Evolutionary conservation across 768 basidiomycete species (phyloP).

Genomic region (Russula lepida): DNA sequence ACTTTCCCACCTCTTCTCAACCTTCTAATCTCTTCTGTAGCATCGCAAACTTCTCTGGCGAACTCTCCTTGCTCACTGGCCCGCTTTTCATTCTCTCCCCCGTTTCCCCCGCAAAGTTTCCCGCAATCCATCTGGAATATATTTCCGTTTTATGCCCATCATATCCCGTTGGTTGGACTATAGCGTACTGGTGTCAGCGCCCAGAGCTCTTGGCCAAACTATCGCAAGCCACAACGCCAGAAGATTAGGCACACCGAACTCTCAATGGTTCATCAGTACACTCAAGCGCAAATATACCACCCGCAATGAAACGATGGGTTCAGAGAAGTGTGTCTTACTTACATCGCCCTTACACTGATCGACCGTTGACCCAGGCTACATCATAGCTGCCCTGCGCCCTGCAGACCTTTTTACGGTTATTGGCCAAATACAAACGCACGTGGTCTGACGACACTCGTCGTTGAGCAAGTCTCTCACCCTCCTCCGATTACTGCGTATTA

Average conservation of each 20-base stretch:
- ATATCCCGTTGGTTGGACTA: conserved; percentile 1
- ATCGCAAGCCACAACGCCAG: conserved; percentile 61
- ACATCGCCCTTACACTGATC: neutral
- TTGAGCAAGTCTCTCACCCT: conserved; percentile 97
- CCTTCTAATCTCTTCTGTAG: conserved; percentile 30
- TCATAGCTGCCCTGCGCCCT: neutral
- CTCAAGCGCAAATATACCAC: conserved; percentile 94
- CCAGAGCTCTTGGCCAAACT: conserved; percentile 86
- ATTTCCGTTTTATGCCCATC: neutral
- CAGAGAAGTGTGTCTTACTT: conserved; percentile 67
- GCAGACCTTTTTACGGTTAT: conserved; percentile 74
- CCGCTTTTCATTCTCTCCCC: conserved; percentile 91
- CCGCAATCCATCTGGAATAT: conserved; percentile 25
- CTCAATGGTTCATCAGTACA: conserved; percentile 94
- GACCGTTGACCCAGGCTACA: neutral
- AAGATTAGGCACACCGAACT: conserved; percentile 72
- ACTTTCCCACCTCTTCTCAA: neutral
- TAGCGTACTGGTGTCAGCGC: conserved; percentile 96
- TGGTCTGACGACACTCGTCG: conserved; percentile 75
- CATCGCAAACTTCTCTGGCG: conserved; percentile 81
- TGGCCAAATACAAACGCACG: conserved; percentile 71
- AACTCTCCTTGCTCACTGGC: conserved; percentile 76
- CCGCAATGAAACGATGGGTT: conserved; percentile 90
- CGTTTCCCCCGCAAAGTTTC: conserved; percentile 85
- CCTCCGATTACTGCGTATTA: conserved; percentile 82